Evolutionary conservation across 495 filamentous ascomycete genomes (phyloP).

Genomic region (Friedmanniomyces simplex): DNA sequence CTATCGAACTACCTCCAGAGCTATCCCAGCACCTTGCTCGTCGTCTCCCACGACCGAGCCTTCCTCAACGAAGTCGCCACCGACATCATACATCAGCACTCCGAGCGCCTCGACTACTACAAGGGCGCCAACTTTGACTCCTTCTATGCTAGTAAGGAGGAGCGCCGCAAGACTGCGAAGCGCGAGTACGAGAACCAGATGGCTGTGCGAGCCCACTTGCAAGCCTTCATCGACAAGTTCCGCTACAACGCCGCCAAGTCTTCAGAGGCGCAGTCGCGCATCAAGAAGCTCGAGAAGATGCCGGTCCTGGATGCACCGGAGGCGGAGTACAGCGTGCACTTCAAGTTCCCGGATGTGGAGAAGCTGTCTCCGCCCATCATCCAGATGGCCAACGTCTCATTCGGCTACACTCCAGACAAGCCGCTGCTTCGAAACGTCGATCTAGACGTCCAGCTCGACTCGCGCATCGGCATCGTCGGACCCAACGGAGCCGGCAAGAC

Average conservation of each 20-base stretch:
- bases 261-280: conserved; percentile 91
- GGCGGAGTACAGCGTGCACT: conserved; percentile 89
- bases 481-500: conserved; percentile 98
- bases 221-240: conserved; percentile 99
- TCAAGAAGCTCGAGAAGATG: conserved; percentile 98
- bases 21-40: conserved; percentile 90
- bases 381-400: conserved; percentile 87
- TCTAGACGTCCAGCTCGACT: conserved; percentile 94
- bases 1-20: conserved; percentile 88
- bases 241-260: conserved; percentile 99
- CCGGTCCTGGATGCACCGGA: conserved; percentile 85
- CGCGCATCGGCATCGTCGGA: conserved; percentile 94
- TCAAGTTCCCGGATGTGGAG: conserved; percentile 96
- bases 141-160: conserved; percentile 96
- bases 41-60: conserved; percentile 97
- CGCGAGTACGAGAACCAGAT: conserved; percentile 99
- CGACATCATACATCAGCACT: conserved; percentile 98
- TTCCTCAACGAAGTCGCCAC: conserved; percentile 99
- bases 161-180: conserved; percentile 91
- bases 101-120: conserved; percentile 95
- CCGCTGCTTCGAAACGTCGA: conserved; percentile 78
- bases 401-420: conserved; percentile 76
- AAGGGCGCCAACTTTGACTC: conserved; percentile 95
- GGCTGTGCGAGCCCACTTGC: conserved; percentile 80
- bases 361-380: conserved; percentile 96